Percentiles rank a stretch among this genome's conserved stretches.
Conservation (phyloP, 257 asterid species). For the Nicotiana tabacum region DNA sequence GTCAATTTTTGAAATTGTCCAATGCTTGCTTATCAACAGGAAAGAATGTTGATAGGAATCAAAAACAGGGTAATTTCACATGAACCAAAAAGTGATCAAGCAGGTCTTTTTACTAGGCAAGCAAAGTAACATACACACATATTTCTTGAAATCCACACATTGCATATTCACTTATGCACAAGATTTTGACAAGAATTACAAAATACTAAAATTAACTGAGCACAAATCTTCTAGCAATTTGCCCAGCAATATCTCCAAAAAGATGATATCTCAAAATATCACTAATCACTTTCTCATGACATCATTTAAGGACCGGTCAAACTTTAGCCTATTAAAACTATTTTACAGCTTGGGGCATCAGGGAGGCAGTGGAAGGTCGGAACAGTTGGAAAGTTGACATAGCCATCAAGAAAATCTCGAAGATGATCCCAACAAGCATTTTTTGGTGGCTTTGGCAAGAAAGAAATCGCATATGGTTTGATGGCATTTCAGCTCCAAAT, state of each 20-base stretch:
- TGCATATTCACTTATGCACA: neutral
- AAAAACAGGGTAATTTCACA: neutral
- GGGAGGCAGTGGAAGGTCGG: too few species aligned
- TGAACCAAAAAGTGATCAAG: neutral
- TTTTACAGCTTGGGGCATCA: neutral
- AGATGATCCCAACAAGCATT: too few species aligned
- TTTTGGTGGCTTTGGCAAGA: too few species aligned
- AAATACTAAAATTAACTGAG: neutral
- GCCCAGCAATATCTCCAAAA: neutral
- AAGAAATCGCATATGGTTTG: too few species aligned
- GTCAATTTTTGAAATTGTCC: neutral
- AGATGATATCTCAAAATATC: neutral
- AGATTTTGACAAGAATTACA: conserved; percentile 1
- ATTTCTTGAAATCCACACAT: neutral
- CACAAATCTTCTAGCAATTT: neutral
- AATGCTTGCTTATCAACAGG: neutral
- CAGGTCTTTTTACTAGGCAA: neutral
- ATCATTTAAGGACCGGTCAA: neutral
- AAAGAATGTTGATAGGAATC: neutral
- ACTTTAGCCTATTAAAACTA: neutral
- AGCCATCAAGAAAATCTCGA: too few species aligned
- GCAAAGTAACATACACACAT: neutral
- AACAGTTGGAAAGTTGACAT: too few species aligned
- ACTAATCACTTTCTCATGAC: neutral
- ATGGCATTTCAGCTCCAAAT: too few species aligned